Conservation (phyloP, 1,284 basidiomycete genomes). For the Mrakiaceae sp. region DNA sequence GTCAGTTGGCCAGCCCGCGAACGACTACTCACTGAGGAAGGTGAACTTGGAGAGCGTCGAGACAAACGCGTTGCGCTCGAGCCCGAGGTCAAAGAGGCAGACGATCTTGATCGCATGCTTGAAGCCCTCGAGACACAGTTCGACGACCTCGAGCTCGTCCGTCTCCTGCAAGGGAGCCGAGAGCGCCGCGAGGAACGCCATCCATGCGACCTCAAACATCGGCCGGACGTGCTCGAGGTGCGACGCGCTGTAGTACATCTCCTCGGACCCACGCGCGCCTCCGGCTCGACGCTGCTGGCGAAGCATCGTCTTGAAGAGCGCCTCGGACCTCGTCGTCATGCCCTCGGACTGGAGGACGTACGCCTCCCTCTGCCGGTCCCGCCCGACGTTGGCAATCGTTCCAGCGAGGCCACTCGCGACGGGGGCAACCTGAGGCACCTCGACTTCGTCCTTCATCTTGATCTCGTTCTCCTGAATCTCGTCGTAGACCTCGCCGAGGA, state of each 20-base stretch:
- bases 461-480: slow-evolving; percentile 87
- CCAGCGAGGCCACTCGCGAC: slow-evolving; percentile 53
- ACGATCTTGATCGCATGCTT: slow-evolving; percentile 84
- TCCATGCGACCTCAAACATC: slow-evolving; percentile 99
- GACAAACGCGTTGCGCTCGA: slow-evolving; percentile 92
- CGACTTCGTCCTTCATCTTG: slow-evolving; percentile 92
- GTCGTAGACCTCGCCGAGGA: slow-evolving; percentile 66
- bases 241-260: slow-evolving; percentile 88
- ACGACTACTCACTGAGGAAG: slow-evolving; percentile 48
- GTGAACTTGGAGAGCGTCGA: slow-evolving; percentile 97
- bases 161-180: slow-evolving; percentile 86
- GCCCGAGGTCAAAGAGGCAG: slow-evolving; percentile 87
- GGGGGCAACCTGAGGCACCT: slow-evolving; percentile 39
- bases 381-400: slow-evolving; percentile 72
- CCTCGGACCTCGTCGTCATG: slow-evolving; percentile 94
- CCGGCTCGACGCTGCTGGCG: slow-evolving; percentile 65
- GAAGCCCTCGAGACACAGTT: slow-evolving; percentile 87
- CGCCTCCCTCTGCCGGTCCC: slow-evolving; percentile 86
- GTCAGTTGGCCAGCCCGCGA: too few species aligned
- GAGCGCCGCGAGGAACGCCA: slow-evolving; percentile 84
- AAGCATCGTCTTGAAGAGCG: slow-evolving; percentile 79
- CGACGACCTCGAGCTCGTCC: slow-evolving; percentile 80
- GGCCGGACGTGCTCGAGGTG: slow-evolving; percentile 88
- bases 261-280: slow-evolving; percentile 46
- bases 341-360: slow-evolving; percentile 87